Percentiles rank a stretch among this genome's conserved stretches.
Evolutionary conservation across 352 stramenopile species (phyloP).

Genomic region (Pythium pyrilobum): DNA sequence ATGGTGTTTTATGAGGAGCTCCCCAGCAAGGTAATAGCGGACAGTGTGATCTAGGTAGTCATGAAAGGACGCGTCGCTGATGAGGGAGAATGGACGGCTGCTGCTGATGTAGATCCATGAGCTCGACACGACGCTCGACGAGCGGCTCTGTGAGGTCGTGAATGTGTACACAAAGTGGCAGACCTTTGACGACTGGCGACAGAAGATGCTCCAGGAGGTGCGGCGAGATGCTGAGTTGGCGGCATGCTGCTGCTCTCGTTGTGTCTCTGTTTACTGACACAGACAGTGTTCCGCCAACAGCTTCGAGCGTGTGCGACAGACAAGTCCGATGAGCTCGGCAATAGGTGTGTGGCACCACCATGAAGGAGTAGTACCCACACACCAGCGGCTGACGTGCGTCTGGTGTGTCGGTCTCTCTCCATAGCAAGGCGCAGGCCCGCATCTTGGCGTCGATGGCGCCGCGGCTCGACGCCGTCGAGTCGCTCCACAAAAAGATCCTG

Average conservation of each 20-base stretch:
- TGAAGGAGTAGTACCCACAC: no score
- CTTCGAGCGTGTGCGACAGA: slow-evolving; percentile 47
- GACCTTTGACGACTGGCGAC: slow-evolving; percentile 71
- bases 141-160: slow-evolving; percentile 43
- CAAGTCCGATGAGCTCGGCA: slow-evolving; percentile 67
- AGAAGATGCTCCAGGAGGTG: slow-evolving; percentile 81
- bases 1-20: slow-evolving; percentile 84
- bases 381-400: no score
- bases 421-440: slow-evolving; percentile 57
- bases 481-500: slow-evolving; percentile 53
- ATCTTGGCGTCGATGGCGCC: slow-evolving; percentile 68
- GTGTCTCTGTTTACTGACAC: no score
- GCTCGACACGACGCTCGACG: slow-evolving; percentile 38
- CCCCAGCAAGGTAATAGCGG: slow-evolving; percentile 50
- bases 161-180: slow-evolving; percentile 67
- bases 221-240: not conserved
- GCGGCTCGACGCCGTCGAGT: slow-evolving; percentile 57
- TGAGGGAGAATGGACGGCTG: not conserved
- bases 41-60: no score
- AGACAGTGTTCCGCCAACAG: no score
- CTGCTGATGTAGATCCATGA: slow-evolving; percentile 20
- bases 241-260: no score
- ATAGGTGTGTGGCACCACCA: slow-evolving; percentile 30
- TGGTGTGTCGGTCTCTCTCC: no score
- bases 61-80: not conserved